Conservation (phyloP, 75 land plant genomes). For the Pseudotsuga menziesii region DNA sequence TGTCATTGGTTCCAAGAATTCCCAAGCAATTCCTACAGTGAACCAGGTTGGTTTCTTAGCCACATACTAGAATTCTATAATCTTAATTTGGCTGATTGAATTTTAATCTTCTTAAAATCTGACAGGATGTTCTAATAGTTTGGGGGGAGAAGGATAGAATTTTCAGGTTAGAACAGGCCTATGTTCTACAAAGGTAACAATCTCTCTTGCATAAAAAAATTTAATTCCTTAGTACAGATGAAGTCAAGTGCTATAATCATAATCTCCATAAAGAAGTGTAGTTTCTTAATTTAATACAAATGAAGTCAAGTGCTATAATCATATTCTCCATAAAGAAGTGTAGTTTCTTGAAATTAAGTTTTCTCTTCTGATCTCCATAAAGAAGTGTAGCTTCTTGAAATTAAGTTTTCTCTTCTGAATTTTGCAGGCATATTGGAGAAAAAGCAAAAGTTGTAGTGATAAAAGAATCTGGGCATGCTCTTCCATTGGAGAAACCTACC, state of each 20-base stretch:
- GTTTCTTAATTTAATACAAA: background rate
- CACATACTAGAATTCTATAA: too few species aligned
- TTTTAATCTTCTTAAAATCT: too few species aligned
- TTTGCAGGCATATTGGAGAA: conserved; percentile 59
- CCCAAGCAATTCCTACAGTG: background rate
- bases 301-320: too few species aligned
- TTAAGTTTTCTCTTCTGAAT: background rate
- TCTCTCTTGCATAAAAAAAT: background rate
- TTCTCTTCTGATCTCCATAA: too few species aligned
- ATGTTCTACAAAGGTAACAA: conserved; percentile 42
- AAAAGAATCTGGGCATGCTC: conserved; percentile 67
- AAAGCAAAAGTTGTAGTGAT: conserved; percentile 59
- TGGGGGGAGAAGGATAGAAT: conserved; percentile 80
- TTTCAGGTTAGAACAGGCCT: conserved; percentile 58
- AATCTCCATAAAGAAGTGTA: background rate
- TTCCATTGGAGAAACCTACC: conserved; percentile 52
- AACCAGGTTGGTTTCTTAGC: background rate
- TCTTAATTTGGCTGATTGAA: too few species aligned
- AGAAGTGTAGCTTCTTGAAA: background rate
- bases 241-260: too few species aligned
- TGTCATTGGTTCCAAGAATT: background rate
- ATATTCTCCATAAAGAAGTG: background rate
- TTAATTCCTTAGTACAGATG: background rate
- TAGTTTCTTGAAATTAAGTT: too few species aligned
- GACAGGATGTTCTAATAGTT: conserved; percentile 23